These are phyloP conservation scores for Mercurialis annua DNA, from an alignment of 345 rosid genomes.

Conservation along the genomic window DNA sequence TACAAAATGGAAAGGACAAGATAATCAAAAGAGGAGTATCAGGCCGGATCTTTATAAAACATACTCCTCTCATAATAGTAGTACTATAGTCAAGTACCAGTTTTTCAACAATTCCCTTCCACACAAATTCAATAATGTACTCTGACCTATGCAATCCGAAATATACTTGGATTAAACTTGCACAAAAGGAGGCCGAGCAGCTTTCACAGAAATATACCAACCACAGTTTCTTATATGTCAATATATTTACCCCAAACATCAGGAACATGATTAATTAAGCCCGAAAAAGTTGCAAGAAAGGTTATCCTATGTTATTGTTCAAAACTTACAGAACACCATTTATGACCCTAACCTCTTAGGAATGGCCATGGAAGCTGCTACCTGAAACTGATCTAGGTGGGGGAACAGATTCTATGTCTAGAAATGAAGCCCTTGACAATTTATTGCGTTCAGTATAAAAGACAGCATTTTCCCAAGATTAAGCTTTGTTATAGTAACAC, in stretches of 20 bases:
- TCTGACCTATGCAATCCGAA: conserved; percentile 4
- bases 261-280: neutral
- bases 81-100: neutral
- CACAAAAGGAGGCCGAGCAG: neutral
- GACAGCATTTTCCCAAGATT: neutral
- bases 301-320: neutral
- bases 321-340: neutral
- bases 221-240: neutral
- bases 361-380: neutral
- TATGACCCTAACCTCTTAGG: neutral
- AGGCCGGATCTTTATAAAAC: conserved; percentile 1
- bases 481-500: neutral
- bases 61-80: conserved; percentile 1
- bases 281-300: neutral
- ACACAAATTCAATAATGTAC: neutral
- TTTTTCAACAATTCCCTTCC: neutral
- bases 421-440: neutral
- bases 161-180: conserved; percentile 10
- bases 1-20: neutral
- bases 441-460: neutral
- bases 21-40: neutral
- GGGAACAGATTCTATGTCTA: neutral
- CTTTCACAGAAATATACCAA: neutral
- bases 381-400: neutral
- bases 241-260: neutral